Evolutionary conservation across 176 grass and related monocot genomes (phyloP).

Genomic region (Phoenix dactylifera): DNA sequence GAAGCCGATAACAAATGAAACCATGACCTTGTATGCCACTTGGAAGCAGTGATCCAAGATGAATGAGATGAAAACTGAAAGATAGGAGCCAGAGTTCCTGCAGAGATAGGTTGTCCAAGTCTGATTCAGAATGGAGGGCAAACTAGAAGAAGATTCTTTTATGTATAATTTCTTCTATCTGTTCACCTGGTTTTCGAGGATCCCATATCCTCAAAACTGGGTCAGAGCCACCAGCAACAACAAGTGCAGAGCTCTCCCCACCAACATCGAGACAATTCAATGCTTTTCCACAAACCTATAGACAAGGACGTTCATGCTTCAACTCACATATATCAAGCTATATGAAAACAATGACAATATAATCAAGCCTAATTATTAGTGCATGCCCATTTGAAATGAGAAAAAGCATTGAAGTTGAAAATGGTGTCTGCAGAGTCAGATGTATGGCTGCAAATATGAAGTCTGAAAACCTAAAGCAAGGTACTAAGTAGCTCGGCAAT

Average conservation of each 20-base stretch:
- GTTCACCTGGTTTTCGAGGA: slow-evolving; percentile 91
- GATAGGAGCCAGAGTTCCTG: slow-evolving; percentile 78
- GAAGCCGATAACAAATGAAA: slow-evolving; percentile 89
- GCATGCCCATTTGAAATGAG: too few relatives aligned
- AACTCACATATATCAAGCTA: too few relatives aligned
- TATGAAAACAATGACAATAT: too few relatives aligned
- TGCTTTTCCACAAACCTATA: slow-evolving; percentile 72
- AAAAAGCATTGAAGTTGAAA: too few relatives aligned
- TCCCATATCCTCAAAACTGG: slow-evolving; percentile 89
- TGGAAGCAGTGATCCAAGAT: slow-evolving; percentile 77
- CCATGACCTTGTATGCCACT: slow-evolving; percentile 88
- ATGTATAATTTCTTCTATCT: background rate
- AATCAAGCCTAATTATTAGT: too few relatives aligned
- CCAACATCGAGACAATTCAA: slow-evolving; percentile 90
- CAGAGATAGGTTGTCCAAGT: background rate
- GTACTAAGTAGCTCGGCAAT: too few relatives aligned
- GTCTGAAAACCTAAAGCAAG: too few relatives aligned
- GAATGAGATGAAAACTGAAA: slow-evolving; percentile 93
- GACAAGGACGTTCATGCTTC: slow-evolving; percentile 6
- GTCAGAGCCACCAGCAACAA: slow-evolving; percentile 76
- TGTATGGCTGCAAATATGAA: too few relatives aligned
- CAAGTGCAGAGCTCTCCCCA: slow-evolving; percentile 73
- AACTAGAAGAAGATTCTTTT: too few relatives aligned
- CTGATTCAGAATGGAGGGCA: background rate
- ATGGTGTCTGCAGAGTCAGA: too few relatives aligned